Percentiles rank a stretch among this genome's conserved stretches.
These are phyloP conservation scores for Apiotrichum gamsii DNA, from an alignment of 1,284 basidiomycete genomes.

Conservation along the genomic window DNA sequence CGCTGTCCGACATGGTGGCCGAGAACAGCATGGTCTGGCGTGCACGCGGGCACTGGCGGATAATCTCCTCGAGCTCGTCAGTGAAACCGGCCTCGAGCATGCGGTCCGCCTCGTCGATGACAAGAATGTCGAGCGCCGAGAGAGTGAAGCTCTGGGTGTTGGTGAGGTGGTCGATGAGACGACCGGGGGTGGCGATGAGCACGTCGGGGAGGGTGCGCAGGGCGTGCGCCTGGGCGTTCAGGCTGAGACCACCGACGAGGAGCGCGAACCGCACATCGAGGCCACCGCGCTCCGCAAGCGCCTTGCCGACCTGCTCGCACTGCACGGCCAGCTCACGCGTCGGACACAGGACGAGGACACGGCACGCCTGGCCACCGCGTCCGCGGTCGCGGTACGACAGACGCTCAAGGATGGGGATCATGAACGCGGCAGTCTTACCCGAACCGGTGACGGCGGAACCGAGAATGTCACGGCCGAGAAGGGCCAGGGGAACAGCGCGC, in stretches of 20 bases:
- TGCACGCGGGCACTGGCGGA: conserved; percentile 76
- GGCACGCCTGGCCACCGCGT: conserved; percentile 73
- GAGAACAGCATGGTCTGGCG: conserved; percentile 98
- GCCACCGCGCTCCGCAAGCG: conserved; percentile 63
- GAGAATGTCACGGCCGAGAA: conserved; percentile 90
- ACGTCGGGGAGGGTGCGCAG: conserved; percentile 83
- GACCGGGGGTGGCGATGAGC: conserved; percentile 63
- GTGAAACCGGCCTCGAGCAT: conserved; percentile 97
- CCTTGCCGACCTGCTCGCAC: conserved; percentile 83
- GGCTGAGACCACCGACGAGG: conserved; percentile 84
- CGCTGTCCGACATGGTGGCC: conserved; percentile 94
- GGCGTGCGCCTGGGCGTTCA: conserved; percentile 81
- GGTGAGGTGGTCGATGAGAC: conserved; percentile 86
- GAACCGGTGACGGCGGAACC: conserved; percentile 92
- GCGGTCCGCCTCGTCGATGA: conserved; percentile 94
- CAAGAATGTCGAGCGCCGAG: conserved; percentile 85
- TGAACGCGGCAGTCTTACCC: conserved; percentile 94
- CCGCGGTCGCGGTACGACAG: conserved; percentile 81
- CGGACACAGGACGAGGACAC: conserved; percentile 86
- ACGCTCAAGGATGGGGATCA: conserved; percentile 87
- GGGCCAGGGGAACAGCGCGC: conserved; percentile 82
- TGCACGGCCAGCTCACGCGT: conserved; percentile 93
- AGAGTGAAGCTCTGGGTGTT: conserved; percentile 92
- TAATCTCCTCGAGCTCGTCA: conserved; percentile 91
- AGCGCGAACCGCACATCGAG: conserved; percentile 85